Percentiles rank a stretch among this genome's conserved stretches.
phyloP scores from a whole-genome alignment of 139 green algal species.

The Astrephomene gubernaculifera region DNA sequence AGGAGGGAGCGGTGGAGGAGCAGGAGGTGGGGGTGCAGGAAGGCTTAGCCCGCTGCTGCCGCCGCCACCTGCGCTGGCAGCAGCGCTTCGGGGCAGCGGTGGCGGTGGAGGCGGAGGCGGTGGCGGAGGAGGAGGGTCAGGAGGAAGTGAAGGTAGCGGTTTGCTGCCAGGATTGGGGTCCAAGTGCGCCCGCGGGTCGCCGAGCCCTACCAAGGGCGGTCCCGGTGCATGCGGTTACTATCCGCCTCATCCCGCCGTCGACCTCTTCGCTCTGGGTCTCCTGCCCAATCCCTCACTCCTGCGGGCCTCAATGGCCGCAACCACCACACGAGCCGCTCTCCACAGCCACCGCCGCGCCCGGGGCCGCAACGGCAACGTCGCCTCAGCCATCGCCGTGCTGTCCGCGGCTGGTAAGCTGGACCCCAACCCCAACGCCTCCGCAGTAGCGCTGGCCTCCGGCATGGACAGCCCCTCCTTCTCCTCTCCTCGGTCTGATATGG shows the following conservation, averaged over 20 bases:
- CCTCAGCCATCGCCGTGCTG: no score
- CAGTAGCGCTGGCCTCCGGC: no score
- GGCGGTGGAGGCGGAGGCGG: neutral
- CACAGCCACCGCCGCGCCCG: neutral
- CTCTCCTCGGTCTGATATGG: no score
- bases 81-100: neutral
- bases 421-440: no score
- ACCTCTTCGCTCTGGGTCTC: slow-evolving; percentile 21
- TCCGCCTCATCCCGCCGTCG: neutral
- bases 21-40: no score
- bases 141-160: no score
- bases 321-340: neutral
- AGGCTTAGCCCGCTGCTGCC: no score
- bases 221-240: neutral
- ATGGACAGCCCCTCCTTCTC: no score
- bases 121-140: slow-evolving; percentile 8
- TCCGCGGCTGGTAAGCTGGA: no score
- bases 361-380: neutral
- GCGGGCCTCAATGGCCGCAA: neutral
- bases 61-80: neutral
- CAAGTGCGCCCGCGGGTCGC: neutral
- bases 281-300: slow-evolving; percentile 29
- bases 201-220: neutral
- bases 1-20: no score
- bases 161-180: neutral